A percentile compares a stretch with the other conserved stretches of the same genome.
These are phyloP conservation scores for Epichloe gansuensis DNA, from an alignment of 2,329 filamentous ascomycete genomes.

Conservation along the genomic window DNA sequence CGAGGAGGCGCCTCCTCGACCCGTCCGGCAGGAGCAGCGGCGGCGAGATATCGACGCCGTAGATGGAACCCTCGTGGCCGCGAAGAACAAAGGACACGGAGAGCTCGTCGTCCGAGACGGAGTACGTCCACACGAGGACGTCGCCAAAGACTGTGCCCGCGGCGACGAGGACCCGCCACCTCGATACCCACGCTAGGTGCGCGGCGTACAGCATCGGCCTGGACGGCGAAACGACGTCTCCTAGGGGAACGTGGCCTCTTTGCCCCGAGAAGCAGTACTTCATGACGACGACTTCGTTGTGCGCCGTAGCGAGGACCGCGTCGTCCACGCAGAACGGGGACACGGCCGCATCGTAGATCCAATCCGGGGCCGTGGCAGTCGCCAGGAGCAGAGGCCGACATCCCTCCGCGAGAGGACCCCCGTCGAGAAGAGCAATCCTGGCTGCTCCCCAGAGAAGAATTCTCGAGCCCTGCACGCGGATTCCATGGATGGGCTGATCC, in stretches of 20 bases:
- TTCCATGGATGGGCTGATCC: conserved; percentile 62
- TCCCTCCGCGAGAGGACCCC: conserved; percentile 11
- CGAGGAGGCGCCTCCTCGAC: conserved; percentile 48
- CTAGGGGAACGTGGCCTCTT: conserved; percentile 24
- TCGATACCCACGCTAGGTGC: conserved; percentile 50
- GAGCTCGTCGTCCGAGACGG: conserved; percentile 15
- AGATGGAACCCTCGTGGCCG: conserved; percentile 85
- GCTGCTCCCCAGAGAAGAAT: conserved; percentile 59
- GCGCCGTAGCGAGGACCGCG: conserved; percentile 64
- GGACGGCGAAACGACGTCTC: conserved; percentile 47
- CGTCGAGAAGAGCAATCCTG: conserved; percentile 32
- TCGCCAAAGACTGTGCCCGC: conserved; percentile 92
- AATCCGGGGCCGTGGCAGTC: conserved; percentile 46
- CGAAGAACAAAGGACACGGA: conserved; percentile 39
- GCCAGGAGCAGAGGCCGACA: conserved; percentile 4
- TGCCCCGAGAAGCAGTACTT: conserved; percentile 16
- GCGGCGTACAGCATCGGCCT: conserved; percentile 83
- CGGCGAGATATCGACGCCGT: conserved; percentile 70
- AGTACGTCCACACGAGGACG: conserved; percentile 76
- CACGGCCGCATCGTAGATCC: conserved; percentile 59
- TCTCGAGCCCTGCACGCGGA: conserved; percentile 29
- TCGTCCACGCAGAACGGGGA: conserved; percentile 28
- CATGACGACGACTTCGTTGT: conserved; percentile 63
- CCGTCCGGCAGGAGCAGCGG: conserved; percentile 27
- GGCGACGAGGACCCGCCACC: conserved; percentile 55